Base-by-base conservation (phyloP, 306 rosid genomes). In the Quercus bicolor region DNA sequence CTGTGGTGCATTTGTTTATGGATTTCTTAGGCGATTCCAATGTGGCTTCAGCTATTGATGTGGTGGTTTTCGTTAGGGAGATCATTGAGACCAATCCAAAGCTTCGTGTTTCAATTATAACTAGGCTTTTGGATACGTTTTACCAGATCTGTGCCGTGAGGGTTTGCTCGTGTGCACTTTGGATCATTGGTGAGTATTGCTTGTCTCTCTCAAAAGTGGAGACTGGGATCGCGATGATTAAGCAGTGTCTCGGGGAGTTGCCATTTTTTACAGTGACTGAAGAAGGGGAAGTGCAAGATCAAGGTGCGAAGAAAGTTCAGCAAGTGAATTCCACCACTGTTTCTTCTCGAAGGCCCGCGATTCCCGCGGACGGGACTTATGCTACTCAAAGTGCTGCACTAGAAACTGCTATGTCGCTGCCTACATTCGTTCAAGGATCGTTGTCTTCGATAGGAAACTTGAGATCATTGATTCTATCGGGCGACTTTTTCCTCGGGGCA, bases 381-480 rank as follows among this genome's bases (percentile, higher is more conserved):
- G 99, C 99, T 56, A 96, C 99, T 61, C 99, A 96, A 83, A 91
- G 98, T 87, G 99, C 99, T 70, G 96, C 97, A 6, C 78, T 93
- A 54, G 99, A 96, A 83, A 96, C 98, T 77, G 97, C 93, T 56
- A 85, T 91, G 89, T 91, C 97, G 4, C 97, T 94, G 0, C 97
- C 97, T 34, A 91, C 95, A 79, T 84, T 90, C 73, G 91, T 90
- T 29, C 97, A 90, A 43, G 99, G 99, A 20, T 89, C 96, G 0
- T 75, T 93, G 78, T 81, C 94, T 60, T 91, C 98, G 26, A 51
- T 80, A 29, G 99, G 94, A 51, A 96, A 96, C 85, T 82, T 96
- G 94, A 90, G 99, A 80, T 91, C 99, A 2, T 76, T 93, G 73
- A 89, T 96, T 86, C 99, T 96, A 9, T 86, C 99, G 0, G 98